Conservation (phyloP, 179 eudicot genomes). For the Corrigiola litoralis region DNA sequence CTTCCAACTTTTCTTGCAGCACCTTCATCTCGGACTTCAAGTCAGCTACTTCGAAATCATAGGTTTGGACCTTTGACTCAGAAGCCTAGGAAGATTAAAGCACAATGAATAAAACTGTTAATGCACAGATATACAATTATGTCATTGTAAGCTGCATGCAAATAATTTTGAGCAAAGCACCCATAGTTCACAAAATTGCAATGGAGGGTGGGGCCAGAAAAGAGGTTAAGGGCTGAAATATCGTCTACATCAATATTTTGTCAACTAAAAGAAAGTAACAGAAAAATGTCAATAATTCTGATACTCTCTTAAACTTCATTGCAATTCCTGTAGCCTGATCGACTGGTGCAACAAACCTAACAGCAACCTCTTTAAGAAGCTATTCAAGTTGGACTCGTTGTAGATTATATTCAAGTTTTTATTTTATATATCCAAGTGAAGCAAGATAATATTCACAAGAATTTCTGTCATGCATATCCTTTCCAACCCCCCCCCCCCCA, state of each 20-base stretch:
- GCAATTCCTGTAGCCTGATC: background rate
- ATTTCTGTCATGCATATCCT: no score
- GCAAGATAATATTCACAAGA: background rate
- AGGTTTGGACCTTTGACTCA: conserved; percentile 66
- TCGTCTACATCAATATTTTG: no score
- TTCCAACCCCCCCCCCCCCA: no score
- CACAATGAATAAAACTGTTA: conserved; percentile 9
- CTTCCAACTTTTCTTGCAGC: conserved; percentile 59
- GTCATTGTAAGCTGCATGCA: background rate
- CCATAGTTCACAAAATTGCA: background rate
- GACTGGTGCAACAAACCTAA: background rate
- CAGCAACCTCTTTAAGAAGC: background rate
- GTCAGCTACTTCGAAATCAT: conserved; percentile 51
- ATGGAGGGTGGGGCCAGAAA: background rate
- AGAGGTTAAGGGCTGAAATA: no score
- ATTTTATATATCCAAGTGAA: background rate
- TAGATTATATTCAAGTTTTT: no score
- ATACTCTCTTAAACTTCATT: background rate
- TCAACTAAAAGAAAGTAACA: no score
- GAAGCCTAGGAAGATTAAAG: conserved; percentile 55
- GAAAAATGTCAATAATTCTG: background rate
- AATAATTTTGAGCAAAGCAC: background rate
- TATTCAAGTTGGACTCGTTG: no score
- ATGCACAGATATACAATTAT: background rate
- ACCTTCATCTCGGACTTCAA: conserved; percentile 55